A percentile compares a stretch with the other conserved stretches of the same genome.
Conservation (phyloP, 2,329 filamentous ascomycete genomes). For the Diaporthe destruens region DNA sequence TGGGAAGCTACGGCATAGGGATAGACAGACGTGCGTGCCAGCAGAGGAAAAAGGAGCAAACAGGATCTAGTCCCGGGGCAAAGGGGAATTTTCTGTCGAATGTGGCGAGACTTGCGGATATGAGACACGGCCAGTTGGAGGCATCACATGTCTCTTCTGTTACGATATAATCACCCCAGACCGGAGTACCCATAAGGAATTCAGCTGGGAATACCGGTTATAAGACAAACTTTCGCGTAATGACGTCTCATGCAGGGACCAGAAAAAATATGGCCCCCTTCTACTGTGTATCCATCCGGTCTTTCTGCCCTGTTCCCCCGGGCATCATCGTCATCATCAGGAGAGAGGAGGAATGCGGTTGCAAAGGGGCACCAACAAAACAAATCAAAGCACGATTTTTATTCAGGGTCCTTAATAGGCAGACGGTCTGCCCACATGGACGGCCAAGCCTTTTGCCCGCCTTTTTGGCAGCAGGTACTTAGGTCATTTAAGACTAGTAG, state of each 20-base stretch:
- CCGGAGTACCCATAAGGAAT: no score
- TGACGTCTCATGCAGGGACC: slow-evolving; percentile 29
- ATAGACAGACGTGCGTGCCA: background rate
- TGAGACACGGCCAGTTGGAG: background rate
- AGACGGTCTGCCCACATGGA: no score
- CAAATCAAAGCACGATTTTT: background rate
- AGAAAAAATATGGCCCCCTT: background rate
- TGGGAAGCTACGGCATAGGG: background rate
- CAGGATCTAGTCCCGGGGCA: background rate
- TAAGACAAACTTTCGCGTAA: background rate
- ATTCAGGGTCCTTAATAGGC: background rate
- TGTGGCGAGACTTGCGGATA: background rate
- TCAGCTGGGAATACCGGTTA: slow-evolving; percentile 4
- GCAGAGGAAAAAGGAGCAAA: background rate
- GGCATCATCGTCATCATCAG: slow-evolving; percentile 1
- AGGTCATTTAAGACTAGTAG: no score
- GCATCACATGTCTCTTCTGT: slow-evolving; percentile 19
- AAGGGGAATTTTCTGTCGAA: background rate
- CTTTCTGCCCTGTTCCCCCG: background rate
- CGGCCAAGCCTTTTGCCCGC: no score
- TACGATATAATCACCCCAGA: background rate
- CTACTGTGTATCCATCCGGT: no score
- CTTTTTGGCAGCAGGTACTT: no score
- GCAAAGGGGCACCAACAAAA: background rate
- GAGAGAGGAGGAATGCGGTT: background rate